A percentile compares a stretch with the other conserved stretches of the same genome.
These are phyloP conservation scores for Cryomyces minteri DNA, from an alignment of 495 filamentous ascomycete genomes.

Conservation along the genomic window DNA sequence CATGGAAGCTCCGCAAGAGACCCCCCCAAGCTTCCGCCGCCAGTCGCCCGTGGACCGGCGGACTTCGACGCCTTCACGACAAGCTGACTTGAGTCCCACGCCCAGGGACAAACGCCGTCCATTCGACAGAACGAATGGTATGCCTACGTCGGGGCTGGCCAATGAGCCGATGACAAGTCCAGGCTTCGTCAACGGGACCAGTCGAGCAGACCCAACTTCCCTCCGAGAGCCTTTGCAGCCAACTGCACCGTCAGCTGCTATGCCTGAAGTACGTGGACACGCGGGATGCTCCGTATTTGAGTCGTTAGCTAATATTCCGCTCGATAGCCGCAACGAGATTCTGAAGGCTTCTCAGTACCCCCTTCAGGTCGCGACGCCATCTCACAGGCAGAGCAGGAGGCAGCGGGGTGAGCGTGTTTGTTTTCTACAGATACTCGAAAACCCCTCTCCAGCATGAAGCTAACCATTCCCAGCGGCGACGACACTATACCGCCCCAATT, in stretches of 20 bases:
- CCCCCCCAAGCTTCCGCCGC: not conserved
- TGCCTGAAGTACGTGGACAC: conserved; percentile 3
- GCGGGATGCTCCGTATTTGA: not conserved
- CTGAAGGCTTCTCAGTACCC: conserved; percentile 53
- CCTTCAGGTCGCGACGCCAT: conserved; percentile 58
- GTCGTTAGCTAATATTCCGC: not conserved
- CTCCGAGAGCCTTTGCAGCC: conserved; percentile 17
- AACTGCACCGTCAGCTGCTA: conserved; percentile 2
- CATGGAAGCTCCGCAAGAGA: not conserved
- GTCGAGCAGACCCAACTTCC: not conserved
- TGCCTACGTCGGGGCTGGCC: no score
- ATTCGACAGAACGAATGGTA: no score
- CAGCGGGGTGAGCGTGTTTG: conserved; percentile 25
- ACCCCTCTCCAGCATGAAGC: not conserved
- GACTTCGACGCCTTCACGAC: no score
- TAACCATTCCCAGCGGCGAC: conserved; percentile 19
- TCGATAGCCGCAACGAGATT: conserved; percentile 30
- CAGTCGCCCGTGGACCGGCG: no score
- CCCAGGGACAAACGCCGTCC: no score
- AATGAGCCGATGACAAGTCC: no score
- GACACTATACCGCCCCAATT: conserved; percentile 48
- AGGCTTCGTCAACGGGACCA: conserved; percentile 8
- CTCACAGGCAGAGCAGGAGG: conserved; percentile 64
- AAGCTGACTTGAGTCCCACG: no score
- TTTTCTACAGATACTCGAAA: not conserved